Evolutionary conservation across 306 rosid genomes (phyloP), one percentile per base, ranked within the genome.

Genomic region (Quercus alba): DNA sequence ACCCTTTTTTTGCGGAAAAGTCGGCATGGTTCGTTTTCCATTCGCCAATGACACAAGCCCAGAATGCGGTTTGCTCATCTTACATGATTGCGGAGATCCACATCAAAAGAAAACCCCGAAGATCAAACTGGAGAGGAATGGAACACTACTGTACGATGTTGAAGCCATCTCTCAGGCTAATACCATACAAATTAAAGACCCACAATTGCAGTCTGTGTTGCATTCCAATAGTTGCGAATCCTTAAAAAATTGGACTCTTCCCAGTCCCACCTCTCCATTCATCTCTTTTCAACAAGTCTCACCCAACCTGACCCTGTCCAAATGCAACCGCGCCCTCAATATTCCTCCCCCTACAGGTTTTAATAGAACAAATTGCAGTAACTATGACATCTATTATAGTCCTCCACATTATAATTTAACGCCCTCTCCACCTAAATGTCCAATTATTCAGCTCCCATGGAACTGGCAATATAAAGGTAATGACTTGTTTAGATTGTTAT

Each of bases 401-500:
- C 49, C 0, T 20, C 1, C 5, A 4, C 1, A 7, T 3, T 15
- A 6, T 1, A n/a, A 70, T 0, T 1, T 18, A 1, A 69, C 0
- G 13, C 23, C 23, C 23, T 25, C 75, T 52, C 73, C 64, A 41
- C 11, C 4, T 14, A 23, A 23, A 12, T 82, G 87, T 75, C 73
- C 88, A 6, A 62, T 10, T 17, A 55, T 76, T 46, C 7, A 4
- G 12, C 87, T 87, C 74, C 93, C 90, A 64, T 5, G 3, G 66
- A 58, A 58, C 13, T 0, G 0, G 5, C 0, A 10, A 7, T 0
- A 3, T 21, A n/a, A 17, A 26, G 4, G 1, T 0, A 64, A 76
- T 55, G 54, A 49, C 54, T 83, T 73, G 4, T 81, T 78, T 41
- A 4, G 44, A 2, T 72, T 83, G 19, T 28, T 59, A n/a, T 4